Base-by-base conservation (phyloP, 2,329 filamentous ascomycete genomes). In the Gremmenia infestans region DNA sequence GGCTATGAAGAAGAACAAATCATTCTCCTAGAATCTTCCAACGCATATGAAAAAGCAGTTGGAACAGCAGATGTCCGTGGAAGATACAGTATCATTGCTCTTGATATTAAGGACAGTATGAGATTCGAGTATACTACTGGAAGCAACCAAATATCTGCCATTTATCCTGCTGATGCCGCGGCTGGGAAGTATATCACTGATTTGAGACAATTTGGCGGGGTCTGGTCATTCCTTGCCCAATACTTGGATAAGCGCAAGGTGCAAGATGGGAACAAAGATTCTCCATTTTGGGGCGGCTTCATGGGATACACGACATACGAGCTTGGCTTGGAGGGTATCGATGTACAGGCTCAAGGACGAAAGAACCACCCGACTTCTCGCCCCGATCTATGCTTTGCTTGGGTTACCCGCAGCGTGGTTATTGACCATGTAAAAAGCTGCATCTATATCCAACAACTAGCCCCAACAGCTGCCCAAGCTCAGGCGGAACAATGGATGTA, bases 61-160 rank as follows among this genome's bases (percentile, higher is more conserved):
- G 72, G 61, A n/a, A 65, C 72, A 1, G 75, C 78, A 56, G 53
- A 77, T 73, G 77, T 80, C 1, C 72, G 76, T 48, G 87, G 87
- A 2, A 76, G 83, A 48, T 89, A 83, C 68, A 92, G 87, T 67
- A 89, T 95, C 61, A 79, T 95, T 52, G 89, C 85, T 0, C 72
- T 91, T 0, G 78, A 85, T 9, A 78, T 87, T 1, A 76, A 78
- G 15, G 71, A 81, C 36, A 79, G 83, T 0, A 62, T 80, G 58
- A 79, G 77, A 6, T 65, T 87, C n/a, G 79, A 85, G 62, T 81
- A 87, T 60, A 76, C 75, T 25, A 76, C 76, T 2, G 79, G 78
- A 1, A 74, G 79, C n/a, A 58, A 71, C 17, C 50, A 49, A 14
- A 52, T 68, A 4, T 60, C 48, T 15, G 49, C 52, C 6, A 46